Evolutionary conservation across 371 early-diverging fungal species (phyloP).

Genomic region (Actinomucor elegans): DNA sequence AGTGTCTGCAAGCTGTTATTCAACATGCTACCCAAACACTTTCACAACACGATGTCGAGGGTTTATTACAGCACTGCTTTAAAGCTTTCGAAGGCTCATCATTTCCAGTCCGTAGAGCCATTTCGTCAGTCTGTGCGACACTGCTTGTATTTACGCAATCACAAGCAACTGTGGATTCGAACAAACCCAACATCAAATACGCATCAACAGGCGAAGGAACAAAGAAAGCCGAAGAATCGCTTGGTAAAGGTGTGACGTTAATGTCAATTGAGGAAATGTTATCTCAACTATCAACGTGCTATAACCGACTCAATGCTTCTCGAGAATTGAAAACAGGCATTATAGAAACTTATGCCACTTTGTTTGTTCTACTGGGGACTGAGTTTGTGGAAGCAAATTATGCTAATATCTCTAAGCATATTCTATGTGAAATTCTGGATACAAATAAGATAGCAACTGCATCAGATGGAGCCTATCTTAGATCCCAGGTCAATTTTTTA

Average conservation of each 20-base stretch:
- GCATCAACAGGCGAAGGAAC: conserved; percentile 44
- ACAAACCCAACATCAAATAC: conserved; percentile 37
- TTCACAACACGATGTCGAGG: conserved; percentile 66
- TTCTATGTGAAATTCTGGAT: conserved; percentile 62
- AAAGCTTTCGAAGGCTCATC: conserved; percentile 73
- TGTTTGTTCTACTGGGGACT: conserved; percentile 73
- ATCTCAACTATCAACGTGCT: conserved; percentile 56
- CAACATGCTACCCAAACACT: conserved; percentile 51
- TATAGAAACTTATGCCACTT: conserved; percentile 76
- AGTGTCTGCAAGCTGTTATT: conserved; percentile 57
- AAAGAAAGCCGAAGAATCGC: conserved; percentile 26
- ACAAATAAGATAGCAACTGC: conserved; percentile 34
- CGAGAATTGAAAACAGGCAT: conserved; percentile 80
- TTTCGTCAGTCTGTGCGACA: conserved; percentile 64
- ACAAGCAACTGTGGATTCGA: conserved; percentile 37
- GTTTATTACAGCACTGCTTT: conserved; percentile 51
- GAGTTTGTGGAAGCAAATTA: conserved; percentile 78
- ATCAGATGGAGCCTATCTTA: conserved; percentile 62
- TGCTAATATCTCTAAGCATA: conserved; percentile 63
- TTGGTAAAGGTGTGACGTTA: conserved; percentile 31
- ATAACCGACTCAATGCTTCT: conserved; percentile 58
- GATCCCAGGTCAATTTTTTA: conserved; percentile 70
- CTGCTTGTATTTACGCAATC: conserved; percentile 60
- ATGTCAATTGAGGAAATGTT: conserved; percentile 74
- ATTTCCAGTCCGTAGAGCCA: conserved; percentile 63